phyloP scores from a whole-genome alignment of 352 stramenopile genomes.

The Phytophthora brassicae region DNA sequence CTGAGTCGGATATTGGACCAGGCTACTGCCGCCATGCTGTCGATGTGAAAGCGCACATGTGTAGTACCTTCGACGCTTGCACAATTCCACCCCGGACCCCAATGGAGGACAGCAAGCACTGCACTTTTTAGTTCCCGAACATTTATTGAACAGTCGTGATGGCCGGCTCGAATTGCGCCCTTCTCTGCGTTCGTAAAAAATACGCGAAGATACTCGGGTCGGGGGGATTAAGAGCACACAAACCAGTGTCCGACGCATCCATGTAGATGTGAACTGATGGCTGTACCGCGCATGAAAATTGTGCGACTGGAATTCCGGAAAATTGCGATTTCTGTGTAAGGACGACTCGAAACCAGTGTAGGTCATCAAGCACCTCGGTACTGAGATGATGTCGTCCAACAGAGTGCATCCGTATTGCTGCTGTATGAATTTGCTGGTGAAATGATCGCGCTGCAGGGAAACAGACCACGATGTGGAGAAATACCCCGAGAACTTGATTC shows the following conservation, averaged over 20 bases:
- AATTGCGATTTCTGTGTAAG: background rate
- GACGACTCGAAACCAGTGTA: constrained; percentile 10
- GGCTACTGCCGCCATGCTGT: constrained; percentile 19
- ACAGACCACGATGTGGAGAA: constrained; percentile 4
- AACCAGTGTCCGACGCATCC: constrained; percentile 14
- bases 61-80: background rate
- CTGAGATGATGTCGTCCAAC: background rate
- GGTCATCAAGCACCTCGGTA: background rate
- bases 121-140: constrained; percentile 21
- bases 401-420: background rate
- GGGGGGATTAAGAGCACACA: constrained; percentile 16
- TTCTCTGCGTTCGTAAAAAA: constrained; percentile 1
- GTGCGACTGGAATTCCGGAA: constrained; percentile 10
- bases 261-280: constrained; percentile 21
- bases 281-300: background rate
- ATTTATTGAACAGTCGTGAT: constrained; percentile 15
- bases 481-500: constrained; percentile 3
- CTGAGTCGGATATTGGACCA: background rate
- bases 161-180: background rate
- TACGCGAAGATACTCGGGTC: constrained; percentile 7
- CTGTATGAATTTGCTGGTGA: constrained; percentile 5
- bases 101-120: constrained; percentile 9
- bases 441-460: constrained; percentile 8
- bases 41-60: constrained; percentile 15
- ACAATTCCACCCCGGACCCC: background rate